Conservation (phyloP, 169 alveolate species). For the Toxoplasma gondii region DNA sequence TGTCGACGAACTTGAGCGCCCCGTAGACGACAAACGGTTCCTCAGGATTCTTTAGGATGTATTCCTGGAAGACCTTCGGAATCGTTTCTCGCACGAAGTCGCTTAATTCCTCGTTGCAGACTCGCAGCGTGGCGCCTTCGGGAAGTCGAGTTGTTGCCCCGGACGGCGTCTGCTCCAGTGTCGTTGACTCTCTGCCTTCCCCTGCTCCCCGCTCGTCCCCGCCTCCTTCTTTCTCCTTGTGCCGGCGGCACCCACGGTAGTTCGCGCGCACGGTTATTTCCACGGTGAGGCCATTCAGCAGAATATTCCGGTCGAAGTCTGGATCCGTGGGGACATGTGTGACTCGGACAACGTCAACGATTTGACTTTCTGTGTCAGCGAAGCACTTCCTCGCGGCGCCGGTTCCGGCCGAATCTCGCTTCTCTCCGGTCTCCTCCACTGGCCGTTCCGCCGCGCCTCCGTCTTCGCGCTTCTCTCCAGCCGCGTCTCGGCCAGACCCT, state of each 20-base stretch:
- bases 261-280: not conserved
- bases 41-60: conserved; percentile 21
- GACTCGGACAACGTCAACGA: not conserved
- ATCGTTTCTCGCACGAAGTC: conserved; percentile 47
- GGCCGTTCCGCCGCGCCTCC: not conserved
- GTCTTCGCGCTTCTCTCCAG: too few relatives aligned
- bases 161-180: not conserved
- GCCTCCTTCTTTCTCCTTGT: not conserved
- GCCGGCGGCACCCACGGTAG: not conserved
- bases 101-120: conserved; percentile 47
- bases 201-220: not conserved
- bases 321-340: not conserved
- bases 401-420: not conserved
- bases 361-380: not conserved
- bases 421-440: not conserved
- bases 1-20: conserved; percentile 54
- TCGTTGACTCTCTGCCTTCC: not conserved
- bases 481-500: not conserved
- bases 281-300: not conserved
- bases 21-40: conserved; percentile 18
- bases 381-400: not conserved
- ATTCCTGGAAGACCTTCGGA: conserved; percentile 45
- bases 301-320: not conserved
- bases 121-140: conserved; percentile 31
- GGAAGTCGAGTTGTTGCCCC: not conserved